Conservation (phyloP, 2,329 filamentous ascomycete species). For the Arachnomyces sp. region DNA sequence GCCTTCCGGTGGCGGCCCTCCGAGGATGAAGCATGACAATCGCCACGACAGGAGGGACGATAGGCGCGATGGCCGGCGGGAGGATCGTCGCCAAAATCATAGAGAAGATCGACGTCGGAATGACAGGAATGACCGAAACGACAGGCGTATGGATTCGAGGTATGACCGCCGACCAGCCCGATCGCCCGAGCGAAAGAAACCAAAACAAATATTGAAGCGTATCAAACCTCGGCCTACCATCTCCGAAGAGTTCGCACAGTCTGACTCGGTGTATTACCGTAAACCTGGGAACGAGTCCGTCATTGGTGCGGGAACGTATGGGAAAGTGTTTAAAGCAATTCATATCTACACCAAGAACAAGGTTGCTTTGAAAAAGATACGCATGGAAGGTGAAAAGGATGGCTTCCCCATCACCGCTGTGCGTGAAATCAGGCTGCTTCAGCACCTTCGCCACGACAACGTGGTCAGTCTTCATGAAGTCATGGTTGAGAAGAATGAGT, state of each 20-base stretch:
- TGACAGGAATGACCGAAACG: constrained; percentile 18
- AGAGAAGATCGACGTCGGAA: constrained; percentile 13
- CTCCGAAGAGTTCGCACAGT: constrained; percentile 62
- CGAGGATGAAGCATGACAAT: constrained; percentile 32
- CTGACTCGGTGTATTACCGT: constrained; percentile 85
- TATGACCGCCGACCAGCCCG: constrained; percentile 40
- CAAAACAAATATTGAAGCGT: constrained; percentile 60
- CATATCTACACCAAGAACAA: constrained; percentile 68
- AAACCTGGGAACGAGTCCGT: constrained; percentile 98
- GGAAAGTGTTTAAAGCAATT: constrained; percentile 87
- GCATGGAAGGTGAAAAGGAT: constrained; percentile 99
- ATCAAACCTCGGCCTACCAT: constrained; percentile 65
- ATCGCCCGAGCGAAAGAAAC: constrained; percentile 37
- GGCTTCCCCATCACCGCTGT: constrained; percentile 96
- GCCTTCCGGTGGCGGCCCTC: constrained; percentile 28
- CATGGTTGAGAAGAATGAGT: constrained; percentile 98
- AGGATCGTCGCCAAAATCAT: constrained; percentile 29
- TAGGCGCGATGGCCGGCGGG: constrained; percentile 29
- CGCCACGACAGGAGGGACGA: constrained; percentile 38
- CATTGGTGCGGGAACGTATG: constrained; percentile 90
- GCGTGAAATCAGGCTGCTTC: constrained; percentile 92
- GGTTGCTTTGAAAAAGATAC: constrained; percentile 93
- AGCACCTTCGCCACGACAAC: constrained; percentile 84
- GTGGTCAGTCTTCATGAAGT: constrained; percentile 86
- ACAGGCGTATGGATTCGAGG: constrained; percentile 10